A percentile compares a stretch with the other conserved stretches of the same genome.
Evolutionary conservation across 1,284 basidiomycete genomes (phyloP).

Genomic region (Porodaedalea pini): DNA sequence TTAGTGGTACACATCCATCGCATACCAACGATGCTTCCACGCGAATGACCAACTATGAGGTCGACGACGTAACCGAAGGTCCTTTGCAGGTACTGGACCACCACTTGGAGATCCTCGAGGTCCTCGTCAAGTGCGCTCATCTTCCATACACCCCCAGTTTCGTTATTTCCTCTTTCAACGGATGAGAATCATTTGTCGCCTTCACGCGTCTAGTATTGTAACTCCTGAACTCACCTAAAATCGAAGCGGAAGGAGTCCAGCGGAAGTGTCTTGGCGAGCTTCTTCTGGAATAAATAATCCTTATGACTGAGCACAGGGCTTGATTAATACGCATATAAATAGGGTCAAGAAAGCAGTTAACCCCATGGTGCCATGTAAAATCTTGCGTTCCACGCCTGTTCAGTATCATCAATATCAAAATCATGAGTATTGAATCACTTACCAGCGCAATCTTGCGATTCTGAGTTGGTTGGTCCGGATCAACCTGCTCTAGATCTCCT

Average conservation of each 20-base stretch:
- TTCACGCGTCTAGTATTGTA: too few species aligned
- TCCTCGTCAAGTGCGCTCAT: slow-evolving; percentile 55
- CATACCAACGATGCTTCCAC: slow-evolving; percentile 62
- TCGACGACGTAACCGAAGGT: slow-evolving; percentile 63
- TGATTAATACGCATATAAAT: neutral
- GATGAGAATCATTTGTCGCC: too few species aligned
- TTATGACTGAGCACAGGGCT: slow-evolving; percentile 55
- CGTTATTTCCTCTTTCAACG: slow-evolving; percentile 63
- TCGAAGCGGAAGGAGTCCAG: slow-evolving; percentile 82
- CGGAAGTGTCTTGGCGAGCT: slow-evolving; percentile 62
- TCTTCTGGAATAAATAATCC: slow-evolving; percentile 78
- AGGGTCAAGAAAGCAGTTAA: slow-evolving; percentile 30
- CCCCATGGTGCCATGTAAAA: slow-evolving; percentile 77
- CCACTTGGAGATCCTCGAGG: slow-evolving; percentile 57
- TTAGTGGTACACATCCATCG: slow-evolving; percentile 62
- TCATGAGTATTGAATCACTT: slow-evolving; percentile 28
- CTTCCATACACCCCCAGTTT: slow-evolving; percentile 65
- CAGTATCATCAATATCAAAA: neutral
- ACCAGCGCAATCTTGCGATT: slow-evolving; percentile 69
- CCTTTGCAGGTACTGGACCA: slow-evolving; percentile 56
- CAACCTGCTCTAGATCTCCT: slow-evolving; percentile 63
- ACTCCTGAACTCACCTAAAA: slow-evolving; percentile 57
- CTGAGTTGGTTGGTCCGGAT: slow-evolving; percentile 43
- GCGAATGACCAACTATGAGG: slow-evolving; percentile 69
- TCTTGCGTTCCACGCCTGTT: slow-evolving; percentile 42